Base-by-base conservation (phyloP, 164 flowering plant genomes). In the Dillenia turbinata region DNA sequence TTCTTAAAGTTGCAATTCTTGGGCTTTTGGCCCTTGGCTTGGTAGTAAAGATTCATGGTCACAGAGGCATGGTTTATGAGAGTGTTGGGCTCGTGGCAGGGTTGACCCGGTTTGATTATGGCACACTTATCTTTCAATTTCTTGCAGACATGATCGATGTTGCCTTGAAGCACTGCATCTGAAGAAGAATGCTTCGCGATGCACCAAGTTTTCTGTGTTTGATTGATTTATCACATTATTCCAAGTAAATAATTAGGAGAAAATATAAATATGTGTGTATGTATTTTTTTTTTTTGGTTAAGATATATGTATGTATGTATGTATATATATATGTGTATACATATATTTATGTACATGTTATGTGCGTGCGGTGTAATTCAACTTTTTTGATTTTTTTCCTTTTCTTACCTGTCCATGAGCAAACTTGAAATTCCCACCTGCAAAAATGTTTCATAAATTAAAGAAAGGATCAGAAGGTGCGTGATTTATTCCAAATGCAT, bases 41-140 rank as follows among this genome's bases (percentile, higher is more conserved):
- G 22, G 22, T 19, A 19, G 22, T 19, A 19, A 19, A 19, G 22
- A 19, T 19, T 19, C 52, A 50, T 50, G 52, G 8, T 8, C 7
- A 50, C 7, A 50, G 52, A 66, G 16, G 77, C 77, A 57, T 54
- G 77, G 58, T 63, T 65, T 6, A 62, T 57, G 9, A 69, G 54
- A 2, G 57, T 66, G n/a, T 49, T 15, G 10, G 73, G 77, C 5
- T 17, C 8, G 59, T 16, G 57, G 48, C 77, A 73, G 1, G 47
- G 10, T 16, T 58, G 60, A 1, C 59, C 65, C 1, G 5, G 10
- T 12, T 51, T 57, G 2, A 59, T 56, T 1, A 61, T 44, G 5
- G 45, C 33, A 19, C 77, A 73, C 7, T 62, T 62, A 46, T 61
- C 61, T 1, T 52, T 44, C 15, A 12, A 13, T 1, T 19, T 19